Evolutionary conservation across 2,329 filamentous ascomycete genomes (phyloP), one percentile per base, ranked within the genome.

Genomic region (Calonectria pauciramosa): DNA sequence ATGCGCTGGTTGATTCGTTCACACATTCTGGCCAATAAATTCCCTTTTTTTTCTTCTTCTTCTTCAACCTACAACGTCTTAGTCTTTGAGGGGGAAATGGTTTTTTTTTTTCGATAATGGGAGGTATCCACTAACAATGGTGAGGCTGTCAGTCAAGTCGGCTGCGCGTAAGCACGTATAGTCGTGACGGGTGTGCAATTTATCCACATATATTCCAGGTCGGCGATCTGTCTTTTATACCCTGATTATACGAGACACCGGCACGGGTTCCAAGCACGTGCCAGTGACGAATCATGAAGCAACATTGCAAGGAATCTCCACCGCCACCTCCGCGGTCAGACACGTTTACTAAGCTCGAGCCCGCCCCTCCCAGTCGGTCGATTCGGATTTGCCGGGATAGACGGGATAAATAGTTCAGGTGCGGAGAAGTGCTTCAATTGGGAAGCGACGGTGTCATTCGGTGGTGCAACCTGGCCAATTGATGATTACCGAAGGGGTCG

Each of bases 171-270:
- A 28, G 20, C 20, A 7, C 41, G 41, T 47, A 18, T 32, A 47
- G 32, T 65, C 41, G 20, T 65, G 60, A 65, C 26, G 41, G 41
- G 41, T 60, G 60, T 49, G 18, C 41, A 49, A 65, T 65, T 65
- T 49, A 44, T 34, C 38, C 60, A 32, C 26, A 65, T 49, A 65
- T 65, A 49, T 16, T 23, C 18, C 26, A 65, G 60, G 60, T 23
- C 38, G 60, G n/a, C 20, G 60, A 65, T 65, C 38, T 65, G 56
- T n/a, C 60, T 49, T 65, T 65, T 65, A 65, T 65, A 65, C 60
- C 60, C 60, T 65, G 60, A 63, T 30, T 65, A 47, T 49, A 49
- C 60, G 60, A 65, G 60, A 65, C 41, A 65, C 41, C 44, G 36
- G 56, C 56, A 65, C 60, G 26, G 60, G 38, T 47, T 47, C 36